A percentile compares a stretch with the other conserved stretches of the same genome.
Conservation (phyloP, 73 alveolate species). For the Tetrahymena borealis region DNA sequence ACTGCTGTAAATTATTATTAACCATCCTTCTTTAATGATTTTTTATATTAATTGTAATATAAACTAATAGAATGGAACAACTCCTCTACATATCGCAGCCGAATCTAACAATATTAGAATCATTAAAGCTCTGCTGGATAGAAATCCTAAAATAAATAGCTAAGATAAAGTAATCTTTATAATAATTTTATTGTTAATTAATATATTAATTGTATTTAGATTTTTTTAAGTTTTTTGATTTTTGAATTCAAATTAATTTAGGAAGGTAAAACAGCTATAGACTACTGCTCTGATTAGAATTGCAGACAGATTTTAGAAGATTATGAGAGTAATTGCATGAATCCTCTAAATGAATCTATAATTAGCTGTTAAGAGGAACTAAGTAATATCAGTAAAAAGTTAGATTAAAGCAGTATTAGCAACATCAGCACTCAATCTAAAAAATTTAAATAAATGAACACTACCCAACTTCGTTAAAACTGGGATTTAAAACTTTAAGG, state of each 20-base stretch:
- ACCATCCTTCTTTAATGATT: neutral
- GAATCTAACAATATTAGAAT: neutral
- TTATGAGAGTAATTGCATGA: neutral
- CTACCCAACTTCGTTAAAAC: neutral
- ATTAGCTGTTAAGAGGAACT: neutral
- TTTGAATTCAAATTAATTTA: neutral
- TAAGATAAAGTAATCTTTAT: neutral
- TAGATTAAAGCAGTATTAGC: neutral
- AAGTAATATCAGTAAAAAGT: neutral
- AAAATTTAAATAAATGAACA: neutral
- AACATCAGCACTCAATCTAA: neutral
- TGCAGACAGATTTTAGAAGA: neutral
- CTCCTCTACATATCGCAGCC: neutral
- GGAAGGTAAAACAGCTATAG: neutral
- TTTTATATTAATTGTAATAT: neutral
- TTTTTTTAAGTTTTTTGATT: neutral
- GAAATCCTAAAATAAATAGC: neutral
- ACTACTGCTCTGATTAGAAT: neutral
- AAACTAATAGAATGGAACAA: neutral
- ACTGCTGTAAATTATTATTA: neutral
- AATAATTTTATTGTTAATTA: neutral
- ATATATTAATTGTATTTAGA: neutral
- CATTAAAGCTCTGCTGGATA: neutral
- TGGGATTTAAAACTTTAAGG: neutral
- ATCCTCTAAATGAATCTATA: neutral